Percentiles rank a stretch among this genome's conserved stretches.
These are phyloP conservation scores for Blastosporella zonata DNA, from an alignment of 1,284 basidiomycete genomes.

Conservation along the genomic window DNA sequence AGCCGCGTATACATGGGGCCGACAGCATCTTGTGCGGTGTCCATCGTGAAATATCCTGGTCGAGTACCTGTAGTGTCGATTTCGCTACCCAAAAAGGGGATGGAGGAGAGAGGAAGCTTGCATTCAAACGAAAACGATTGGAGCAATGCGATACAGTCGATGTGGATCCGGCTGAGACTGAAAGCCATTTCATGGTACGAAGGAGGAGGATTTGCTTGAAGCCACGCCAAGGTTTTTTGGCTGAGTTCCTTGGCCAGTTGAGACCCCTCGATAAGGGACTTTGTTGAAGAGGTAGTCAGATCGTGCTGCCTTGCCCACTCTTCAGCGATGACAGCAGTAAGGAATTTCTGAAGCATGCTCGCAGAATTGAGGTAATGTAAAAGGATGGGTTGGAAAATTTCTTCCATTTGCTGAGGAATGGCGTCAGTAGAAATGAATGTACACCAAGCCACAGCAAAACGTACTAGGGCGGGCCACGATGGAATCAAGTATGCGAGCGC, in stretches of 20 bases:
- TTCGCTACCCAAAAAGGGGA: conserved; percentile 77
- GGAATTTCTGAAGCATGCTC: conserved; percentile 89
- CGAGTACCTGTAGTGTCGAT: conserved; percentile 74
- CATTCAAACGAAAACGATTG: conserved; percentile 82
- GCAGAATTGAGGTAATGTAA: conserved; percentile 80
- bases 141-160: conserved; percentile 79
- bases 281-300: conserved; percentile 23
- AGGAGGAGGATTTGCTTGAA: conserved; percentile 73
- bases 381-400: conserved; percentile 69
- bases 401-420: conserved; percentile 42
- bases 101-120: conserved; percentile 76
- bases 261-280: conserved; percentile 51
- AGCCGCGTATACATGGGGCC: conserved; percentile 73
- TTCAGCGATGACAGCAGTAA: conserved; percentile 83
- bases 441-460: conserved; percentile 15
- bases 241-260: conserved; percentile 67
- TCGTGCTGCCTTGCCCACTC: conserved; percentile 84
- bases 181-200: conserved; percentile 93
- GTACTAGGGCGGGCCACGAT: conserved; percentile 63
- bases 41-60: conserved; percentile 75
- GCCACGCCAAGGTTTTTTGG: conserved; percentile 61
- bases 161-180: conserved; percentile 76
- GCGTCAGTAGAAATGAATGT: conserved; percentile 13
- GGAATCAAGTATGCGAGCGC: conserved; percentile 77
- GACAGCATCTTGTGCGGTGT: conserved; percentile 73